These are phyloP conservation scores for Neurospora hispaniola DNA, from an alignment of 495 filamentous ascomycete species.

Conservation along the genomic window DNA sequence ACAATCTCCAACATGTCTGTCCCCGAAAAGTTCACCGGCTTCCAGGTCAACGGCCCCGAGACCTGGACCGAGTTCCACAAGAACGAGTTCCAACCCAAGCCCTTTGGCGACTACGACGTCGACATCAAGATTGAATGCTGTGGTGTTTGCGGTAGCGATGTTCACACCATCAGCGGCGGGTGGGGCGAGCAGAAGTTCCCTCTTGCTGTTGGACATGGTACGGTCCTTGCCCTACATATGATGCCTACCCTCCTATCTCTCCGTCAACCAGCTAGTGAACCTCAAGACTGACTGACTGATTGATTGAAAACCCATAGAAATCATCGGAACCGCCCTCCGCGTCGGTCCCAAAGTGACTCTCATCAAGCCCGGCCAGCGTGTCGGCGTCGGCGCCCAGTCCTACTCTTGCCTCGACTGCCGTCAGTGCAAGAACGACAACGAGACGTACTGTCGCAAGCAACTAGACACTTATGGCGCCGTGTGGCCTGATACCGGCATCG, in stretches of 20 bases:
- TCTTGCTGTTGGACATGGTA: conserved; percentile 43
- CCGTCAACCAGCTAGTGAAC: neutral
- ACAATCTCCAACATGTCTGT: conserved; percentile 20
- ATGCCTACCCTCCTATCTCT: neutral
- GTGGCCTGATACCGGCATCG: conserved; percentile 43
- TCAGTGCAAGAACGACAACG: conserved; percentile 49
- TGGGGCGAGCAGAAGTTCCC: conserved; percentile 46
- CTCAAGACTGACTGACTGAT: neutral
- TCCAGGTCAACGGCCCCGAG: conserved; percentile 42
- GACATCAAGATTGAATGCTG: conserved; percentile 45
- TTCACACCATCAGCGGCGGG: conserved; percentile 45
- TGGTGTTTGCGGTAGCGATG: conserved; percentile 48
- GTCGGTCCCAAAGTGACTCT: conserved; percentile 47
- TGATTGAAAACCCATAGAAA: conserved; percentile 16
- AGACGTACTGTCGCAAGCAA: conserved; percentile 46
- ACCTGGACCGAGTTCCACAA: conserved; percentile 45
- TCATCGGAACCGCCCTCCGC: conserved; percentile 39
- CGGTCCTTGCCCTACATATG: neutral
- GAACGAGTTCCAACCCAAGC: conserved; percentile 46
- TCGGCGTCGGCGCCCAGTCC: conserved; percentile 48
- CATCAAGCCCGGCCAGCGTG: conserved; percentile 40
- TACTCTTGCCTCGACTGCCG: conserved; percentile 44
- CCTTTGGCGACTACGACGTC: conserved; percentile 48
- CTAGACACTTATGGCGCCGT: conserved; percentile 46
- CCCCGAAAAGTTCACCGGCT: conserved; percentile 37